Conservation (phyloP, 129 eudicot species). For the Daucus carota region DNA sequence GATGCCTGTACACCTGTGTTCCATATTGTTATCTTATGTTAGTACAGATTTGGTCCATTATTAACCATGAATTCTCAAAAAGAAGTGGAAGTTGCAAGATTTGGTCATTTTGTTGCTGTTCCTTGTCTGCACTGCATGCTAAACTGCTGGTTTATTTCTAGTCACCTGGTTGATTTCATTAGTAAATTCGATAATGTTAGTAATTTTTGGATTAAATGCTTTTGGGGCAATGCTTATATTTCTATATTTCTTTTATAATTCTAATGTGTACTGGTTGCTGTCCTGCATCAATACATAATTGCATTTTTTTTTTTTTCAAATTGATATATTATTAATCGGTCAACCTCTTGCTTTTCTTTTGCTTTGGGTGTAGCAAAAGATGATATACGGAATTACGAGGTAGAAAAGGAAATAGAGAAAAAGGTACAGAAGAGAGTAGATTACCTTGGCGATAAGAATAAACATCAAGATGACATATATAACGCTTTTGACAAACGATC, state of each 20-base stretch:
- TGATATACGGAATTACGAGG: constrained; percentile 53
- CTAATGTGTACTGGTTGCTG: background rate
- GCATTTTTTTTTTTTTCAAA: background rate
- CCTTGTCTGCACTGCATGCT: background rate
- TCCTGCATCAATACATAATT: background rate
- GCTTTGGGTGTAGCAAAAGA: constrained; percentile 21
- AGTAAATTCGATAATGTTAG: background rate
- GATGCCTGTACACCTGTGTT: background rate
- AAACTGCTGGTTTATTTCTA: background rate
- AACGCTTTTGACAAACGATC: constrained; percentile 41
- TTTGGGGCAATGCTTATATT: no score
- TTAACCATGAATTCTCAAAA: background rate
- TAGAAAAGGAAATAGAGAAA: constrained; percentile 67
- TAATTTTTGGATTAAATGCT: no score
- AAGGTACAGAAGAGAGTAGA: constrained; percentile 62
- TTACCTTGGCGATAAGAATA: constrained; percentile 43
- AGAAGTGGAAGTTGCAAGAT: background rate
- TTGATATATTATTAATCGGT: background rate
- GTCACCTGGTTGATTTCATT: background rate
- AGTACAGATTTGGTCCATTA: no score
- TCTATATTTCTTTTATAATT: no score
- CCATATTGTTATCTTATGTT: background rate
- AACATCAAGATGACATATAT: constrained; percentile 32
- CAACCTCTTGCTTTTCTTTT: background rate
- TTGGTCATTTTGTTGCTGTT: background rate